Conservation (phyloP, 163 green algal species). For the Volvox carteri region DNA sequence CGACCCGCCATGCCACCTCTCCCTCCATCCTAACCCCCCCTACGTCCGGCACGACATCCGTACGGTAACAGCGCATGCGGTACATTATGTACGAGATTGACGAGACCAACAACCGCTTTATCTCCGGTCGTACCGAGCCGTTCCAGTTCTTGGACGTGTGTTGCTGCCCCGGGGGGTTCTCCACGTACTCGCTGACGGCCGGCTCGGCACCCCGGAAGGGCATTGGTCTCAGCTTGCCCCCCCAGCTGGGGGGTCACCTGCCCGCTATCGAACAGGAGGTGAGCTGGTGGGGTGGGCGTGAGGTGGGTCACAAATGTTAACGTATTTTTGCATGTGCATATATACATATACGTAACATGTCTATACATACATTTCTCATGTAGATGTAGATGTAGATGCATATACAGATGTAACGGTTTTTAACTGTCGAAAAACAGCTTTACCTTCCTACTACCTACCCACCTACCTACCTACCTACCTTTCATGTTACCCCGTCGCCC, state of each 20-base stretch:
- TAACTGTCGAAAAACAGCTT: not conserved
- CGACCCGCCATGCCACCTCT: not conserved
- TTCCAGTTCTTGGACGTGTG: conserved; percentile 70
- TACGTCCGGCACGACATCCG: not conserved
- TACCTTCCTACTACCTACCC: no score
- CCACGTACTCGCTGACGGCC: conserved; percentile 41
- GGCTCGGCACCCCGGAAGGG: conserved; percentile 35
- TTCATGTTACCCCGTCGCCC: no score
- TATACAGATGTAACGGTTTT: not conserved
- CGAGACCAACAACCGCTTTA: conserved; percentile 37
- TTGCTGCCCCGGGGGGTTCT: conserved; percentile 64
- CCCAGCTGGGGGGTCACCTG: conserved; percentile 57
- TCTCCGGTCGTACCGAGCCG: not conserved
- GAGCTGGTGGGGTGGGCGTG: not conserved
- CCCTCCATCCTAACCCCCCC: not conserved
- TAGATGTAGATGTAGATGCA: no score
- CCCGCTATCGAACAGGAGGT: conserved; percentile 32
- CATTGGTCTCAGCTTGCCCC: conserved; percentile 57
- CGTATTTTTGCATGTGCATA: no score
- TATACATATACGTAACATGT: not conserved
- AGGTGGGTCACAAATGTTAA: no score
- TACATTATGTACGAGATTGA: conserved; percentile 58
- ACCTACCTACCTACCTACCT: no score
- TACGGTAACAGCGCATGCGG: conserved; percentile 54
- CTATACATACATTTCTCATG: no score